Percentiles rank a stretch among this genome's conserved stretches.
These are phyloP conservation scores for Tetrastigma voinierianum DNA, from an alignment of 164 flowering plant species.

Conservation along the genomic window DNA sequence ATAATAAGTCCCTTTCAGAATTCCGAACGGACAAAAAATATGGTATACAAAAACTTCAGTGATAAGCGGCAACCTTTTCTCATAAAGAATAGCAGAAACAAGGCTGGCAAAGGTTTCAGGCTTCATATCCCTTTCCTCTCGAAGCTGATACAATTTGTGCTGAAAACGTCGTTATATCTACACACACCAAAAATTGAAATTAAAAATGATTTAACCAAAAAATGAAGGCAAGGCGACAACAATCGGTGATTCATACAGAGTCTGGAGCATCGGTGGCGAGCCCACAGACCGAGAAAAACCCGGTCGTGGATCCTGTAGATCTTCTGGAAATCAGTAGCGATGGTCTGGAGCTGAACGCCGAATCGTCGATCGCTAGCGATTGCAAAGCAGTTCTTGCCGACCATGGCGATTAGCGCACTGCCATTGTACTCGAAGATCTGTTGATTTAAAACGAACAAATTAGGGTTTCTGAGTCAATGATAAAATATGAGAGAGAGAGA, in stretches of 20 bases:
- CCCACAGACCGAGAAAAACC: constrained; percentile 78
- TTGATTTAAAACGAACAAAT: neutral
- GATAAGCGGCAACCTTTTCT: constrained; percentile 65
- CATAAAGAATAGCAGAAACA: constrained; percentile 88
- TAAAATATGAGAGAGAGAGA: too few species aligned
- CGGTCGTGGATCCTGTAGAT: constrained; percentile 75
- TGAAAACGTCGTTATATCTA: constrained; percentile 84
- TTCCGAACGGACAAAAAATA: neutral
- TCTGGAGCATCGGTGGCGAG: constrained; percentile 93
- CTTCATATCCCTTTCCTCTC: constrained; percentile 96
- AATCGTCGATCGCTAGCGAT: constrained; percentile 91
- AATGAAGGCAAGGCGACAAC: neutral
- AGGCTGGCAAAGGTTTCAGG: constrained; percentile 95
- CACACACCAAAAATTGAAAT: neutral
- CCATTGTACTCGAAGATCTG: constrained; percentile 98
- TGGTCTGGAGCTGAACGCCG: constrained; percentile 93
- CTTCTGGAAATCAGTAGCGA: constrained; percentile 87
- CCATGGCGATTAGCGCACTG: constrained; percentile 93
- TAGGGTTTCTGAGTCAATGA: neutral
- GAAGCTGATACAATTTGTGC: constrained; percentile 84
- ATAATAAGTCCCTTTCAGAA: neutral
- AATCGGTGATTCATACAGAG: constrained; percentile 49
- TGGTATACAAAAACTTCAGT: neutral
- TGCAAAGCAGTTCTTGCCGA: constrained; percentile 96
- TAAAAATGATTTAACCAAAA: neutral